Percentiles rank a stretch among this genome's conserved stretches.
These are phyloP conservation scores for Vigna unguiculata DNA, from an alignment of 306 rosid genomes.

Conservation along the genomic window DNA sequence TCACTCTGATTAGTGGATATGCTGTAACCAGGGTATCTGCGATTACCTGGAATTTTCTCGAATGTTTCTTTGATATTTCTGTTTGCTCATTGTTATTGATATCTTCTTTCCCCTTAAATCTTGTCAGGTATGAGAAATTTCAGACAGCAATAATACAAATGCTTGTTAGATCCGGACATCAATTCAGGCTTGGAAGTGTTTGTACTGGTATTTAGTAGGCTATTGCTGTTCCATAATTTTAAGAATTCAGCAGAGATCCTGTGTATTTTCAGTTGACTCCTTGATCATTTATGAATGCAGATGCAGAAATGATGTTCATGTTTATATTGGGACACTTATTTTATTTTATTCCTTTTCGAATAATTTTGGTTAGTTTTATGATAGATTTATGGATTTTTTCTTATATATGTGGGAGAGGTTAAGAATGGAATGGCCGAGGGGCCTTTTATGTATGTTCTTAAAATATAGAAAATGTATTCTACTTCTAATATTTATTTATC, in stretches of 20 bases:
- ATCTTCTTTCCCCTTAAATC: conserved; percentile 42
- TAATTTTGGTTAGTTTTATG: background rate
- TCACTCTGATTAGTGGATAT: conserved; percentile 49
- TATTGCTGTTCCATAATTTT: conserved; percentile 55
- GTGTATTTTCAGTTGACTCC: conserved; percentile 53
- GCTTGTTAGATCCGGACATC: conserved; percentile 59
- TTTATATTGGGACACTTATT: conserved; percentile 19
- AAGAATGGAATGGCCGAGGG: background rate
- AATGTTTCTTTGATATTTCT: conserved; percentile 6
- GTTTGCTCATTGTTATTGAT: conserved; percentile 39
- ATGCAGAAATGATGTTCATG: conserved; percentile 46
- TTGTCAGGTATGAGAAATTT: conserved; percentile 58
- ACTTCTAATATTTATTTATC: background rate
- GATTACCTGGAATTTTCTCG: conserved; percentile 38
- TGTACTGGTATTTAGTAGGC: conserved; percentile 56
- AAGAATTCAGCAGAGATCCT: conserved; percentile 56
- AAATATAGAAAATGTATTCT: background rate
- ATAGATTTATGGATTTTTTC: background rate
- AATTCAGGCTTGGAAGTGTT: conserved; percentile 49
- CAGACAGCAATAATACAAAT: conserved; percentile 53
- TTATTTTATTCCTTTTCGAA: background rate
- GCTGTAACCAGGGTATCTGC: conserved; percentile 61
- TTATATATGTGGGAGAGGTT: background rate
- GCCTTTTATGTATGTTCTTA: background rate
- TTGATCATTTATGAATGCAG: conserved; percentile 44